Evolutionary conservation across 495 filamentous ascomycete genomes (phyloP), one percentile per base, ranked within the genome.

Genomic region (Penicillium manginii): DNA sequence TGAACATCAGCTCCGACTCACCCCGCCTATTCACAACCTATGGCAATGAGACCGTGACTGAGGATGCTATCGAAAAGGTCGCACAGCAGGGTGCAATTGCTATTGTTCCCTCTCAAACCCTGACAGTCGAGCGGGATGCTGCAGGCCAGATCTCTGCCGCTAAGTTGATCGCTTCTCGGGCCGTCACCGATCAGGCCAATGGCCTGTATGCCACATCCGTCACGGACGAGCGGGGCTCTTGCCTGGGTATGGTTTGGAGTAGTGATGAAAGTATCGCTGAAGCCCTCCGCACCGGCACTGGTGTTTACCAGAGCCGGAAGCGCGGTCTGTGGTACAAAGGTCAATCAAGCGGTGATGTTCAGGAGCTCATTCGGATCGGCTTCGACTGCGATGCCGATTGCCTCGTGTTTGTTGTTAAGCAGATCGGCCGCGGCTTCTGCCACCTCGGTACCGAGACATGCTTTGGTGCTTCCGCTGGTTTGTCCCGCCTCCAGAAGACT

Each of bases 311-410:
- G 72, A 96, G 91, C 70, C 82, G 94, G 33, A 97, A 96, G 78
- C 86, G 93, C 6, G 93, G 93, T 2, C 74, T 98, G 22, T 98
- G 94, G 94, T 91, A 96, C 75, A 98, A 98, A 74, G 94, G 94
- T 21, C 91, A 92, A 33, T 92, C 88, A 9, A 97, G 93, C 51
- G 96, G 94, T 23, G 93, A 97, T 71, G 88, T 88, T 2, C 94
- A 98, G 70, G 87, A 97, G 69, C 77, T 98, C 51, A 81, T 97
- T 21, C 85, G 84, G 35, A 86, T 98, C 62, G 87, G 90, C 4
- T 73, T 90, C 22, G 94, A 98, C 67, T 98, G 94, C 72, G 94
- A 98, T 70, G 85, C 87, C 55, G 94, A 98, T 74, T 96, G 93
- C 58, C 73, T 98, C 58, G 86, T 88, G 51, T 98, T 97, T 69